Evolutionary conservation across 129 eudicot genomes (phyloP).

Genomic region (Silybum marianum): DNA sequence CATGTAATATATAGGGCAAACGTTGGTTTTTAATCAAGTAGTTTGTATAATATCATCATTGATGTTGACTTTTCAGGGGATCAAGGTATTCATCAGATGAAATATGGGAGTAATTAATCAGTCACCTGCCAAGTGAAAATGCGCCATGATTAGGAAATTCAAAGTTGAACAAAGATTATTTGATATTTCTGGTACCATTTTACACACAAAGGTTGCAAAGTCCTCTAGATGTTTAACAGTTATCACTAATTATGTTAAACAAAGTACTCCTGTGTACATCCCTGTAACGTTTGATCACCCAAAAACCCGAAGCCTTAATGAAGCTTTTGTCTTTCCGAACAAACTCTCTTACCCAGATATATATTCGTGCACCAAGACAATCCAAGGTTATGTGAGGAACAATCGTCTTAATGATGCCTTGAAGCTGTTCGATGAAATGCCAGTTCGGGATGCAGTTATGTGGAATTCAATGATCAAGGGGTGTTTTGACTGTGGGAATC

Average conservation of each 20-base stretch:
- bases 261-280: slow-evolving; percentile 2
- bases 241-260: slow-evolving; percentile 8
- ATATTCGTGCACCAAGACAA: slow-evolving; percentile 56
- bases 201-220: slow-evolving; percentile 23
- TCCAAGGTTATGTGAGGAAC: slow-evolving; percentile 35
- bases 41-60: neutral
- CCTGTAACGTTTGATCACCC: slow-evolving; percentile 31
- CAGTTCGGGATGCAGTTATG: slow-evolving; percentile 50
- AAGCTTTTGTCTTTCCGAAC: slow-evolving; percentile 28
- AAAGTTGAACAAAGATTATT: slow-evolving; percentile 16
- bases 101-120: neutral
- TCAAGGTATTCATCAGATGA: neutral
- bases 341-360: slow-evolving; percentile 47
- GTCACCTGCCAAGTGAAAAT: neutral
- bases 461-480: slow-evolving; percentile 87
- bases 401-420: slow-evolving; percentile 58
- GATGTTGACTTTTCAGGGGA: neutral
- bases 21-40: neutral
- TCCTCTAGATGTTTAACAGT: slow-evolving; percentile 17
- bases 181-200: slow-evolving; percentile 11
- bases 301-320: slow-evolving; percentile 36
- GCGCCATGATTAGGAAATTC: slow-evolving; percentile 32
- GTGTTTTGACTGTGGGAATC: slow-evolving; percentile 61
- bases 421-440: slow-evolving; percentile 69
- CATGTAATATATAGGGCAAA: neutral